Evolutionary conservation across 2,329 filamentous ascomycete genomes (phyloP).

Genomic region (Pseudonectria buxi): DNA sequence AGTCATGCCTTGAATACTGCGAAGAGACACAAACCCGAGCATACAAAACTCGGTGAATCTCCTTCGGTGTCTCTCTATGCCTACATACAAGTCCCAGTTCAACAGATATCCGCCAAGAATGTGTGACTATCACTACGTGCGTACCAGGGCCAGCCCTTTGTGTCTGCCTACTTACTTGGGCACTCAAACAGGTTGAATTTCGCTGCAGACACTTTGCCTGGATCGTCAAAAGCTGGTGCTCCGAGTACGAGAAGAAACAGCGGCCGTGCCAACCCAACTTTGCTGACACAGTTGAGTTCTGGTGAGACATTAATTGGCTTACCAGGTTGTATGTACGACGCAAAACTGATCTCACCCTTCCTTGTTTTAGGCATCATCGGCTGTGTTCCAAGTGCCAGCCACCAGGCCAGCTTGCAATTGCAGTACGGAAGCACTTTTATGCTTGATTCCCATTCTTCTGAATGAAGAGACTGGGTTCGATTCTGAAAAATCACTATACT

Average conservation of each 20-base stretch:
- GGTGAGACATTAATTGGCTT: slow-evolving; percentile 7
- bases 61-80: too few species aligned
- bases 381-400: slow-evolving; percentile 16
- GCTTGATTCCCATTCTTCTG: not conserved
- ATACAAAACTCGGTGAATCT: too few species aligned
- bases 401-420: slow-evolving; percentile 12
- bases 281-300: slow-evolving; percentile 18
- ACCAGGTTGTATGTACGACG: too few species aligned
- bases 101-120: too few species aligned
- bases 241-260: slow-evolving; percentile 15
- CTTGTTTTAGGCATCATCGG: slow-evolving; percentile 8
- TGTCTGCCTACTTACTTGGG: slow-evolving; percentile 1
- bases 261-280: slow-evolving; percentile 16
- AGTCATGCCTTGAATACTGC: too few species aligned
- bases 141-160: not conserved
- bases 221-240: slow-evolving; percentile 19
- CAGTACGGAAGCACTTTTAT: slow-evolving; percentile 13
- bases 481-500: not conserved
- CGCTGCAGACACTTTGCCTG: slow-evolving; percentile 17
- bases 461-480: too few species aligned
- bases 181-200: slow-evolving; percentile 14
- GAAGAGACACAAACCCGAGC: too few species aligned
- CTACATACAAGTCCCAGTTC: too few species aligned
- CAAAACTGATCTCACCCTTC: not conserved
- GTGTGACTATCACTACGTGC: too few species aligned